Base-by-base conservation (phyloP, 208 protist species). In the Acanthamoeba castellanii region DNA sequence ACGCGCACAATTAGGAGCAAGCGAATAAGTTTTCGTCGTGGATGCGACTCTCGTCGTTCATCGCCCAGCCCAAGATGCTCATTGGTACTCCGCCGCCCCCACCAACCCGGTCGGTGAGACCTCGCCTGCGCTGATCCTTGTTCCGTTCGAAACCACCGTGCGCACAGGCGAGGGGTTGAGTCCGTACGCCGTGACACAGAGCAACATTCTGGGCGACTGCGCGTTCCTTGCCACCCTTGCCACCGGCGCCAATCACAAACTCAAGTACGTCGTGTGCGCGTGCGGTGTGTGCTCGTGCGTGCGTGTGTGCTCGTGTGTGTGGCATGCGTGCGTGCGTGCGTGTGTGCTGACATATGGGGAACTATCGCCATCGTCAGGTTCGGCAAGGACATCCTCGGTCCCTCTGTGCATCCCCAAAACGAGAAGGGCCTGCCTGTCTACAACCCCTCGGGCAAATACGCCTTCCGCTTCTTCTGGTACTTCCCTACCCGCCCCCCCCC, bases 371-470 rank as follows among this genome's bases (percentile, higher is more conserved):
- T 2, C 66, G 16, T 18, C n/a, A 72, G 85, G 32, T 72, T 45
- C 57, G 59, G 61, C 30, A 74, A 72, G 61, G 85, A 92, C 57
- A 94, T 68, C 16, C 32, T 76, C 4, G 45, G 66, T 32, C 55
- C 59, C 11, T 52, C 92, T 2, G 89, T 74, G 16, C 81, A 59
- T 82, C 89, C 89, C 5, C 89, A 94, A 34, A 64, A 82, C 50
- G 61, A 76, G 30, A 45, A 45, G 32, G 66, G 89, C 7, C 11
- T 52, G 9, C 89, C 89, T 1, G 34, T 81, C 32, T 94, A 94
- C 89, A 94, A 94, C n/a, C 70, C 89, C 34, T 82, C 66, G 9
- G 89, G 89, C 22, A 94, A 94, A 82, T 94, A 94, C 45, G 68
- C 55, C 66, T 84, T 94, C 50, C 89, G 89, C 7, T 47, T 94